Evolutionary conservation across 2,329 filamentous ascomycete species (phyloP).

Genomic region (Ceratocystis cubensis): DNA sequence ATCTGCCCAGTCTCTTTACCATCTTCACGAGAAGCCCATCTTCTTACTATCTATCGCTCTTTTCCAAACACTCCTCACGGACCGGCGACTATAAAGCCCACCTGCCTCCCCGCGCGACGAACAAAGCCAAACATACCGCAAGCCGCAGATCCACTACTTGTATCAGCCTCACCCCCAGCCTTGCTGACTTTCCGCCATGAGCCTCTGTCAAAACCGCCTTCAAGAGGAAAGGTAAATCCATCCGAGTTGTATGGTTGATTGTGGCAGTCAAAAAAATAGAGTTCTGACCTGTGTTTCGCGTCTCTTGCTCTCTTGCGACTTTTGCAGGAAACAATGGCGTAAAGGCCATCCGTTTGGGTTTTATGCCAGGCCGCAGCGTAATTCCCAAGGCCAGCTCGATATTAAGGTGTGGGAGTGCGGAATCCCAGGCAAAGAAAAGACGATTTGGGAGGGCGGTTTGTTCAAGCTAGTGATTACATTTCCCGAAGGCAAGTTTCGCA

Average conservation of each 20-base stretch:
- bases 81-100: neutral
- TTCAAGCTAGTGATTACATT: conserved; percentile 92
- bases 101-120: neutral
- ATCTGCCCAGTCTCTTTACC: neutral
- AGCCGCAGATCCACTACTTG: neutral
- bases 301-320: conserved; percentile 23
- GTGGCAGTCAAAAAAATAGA: conserved; percentile 13
- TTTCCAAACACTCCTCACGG: neutral
- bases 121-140: neutral
- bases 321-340: conserved; percentile 79
- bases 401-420: conserved; percentile 95
- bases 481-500: conserved; percentile 61
- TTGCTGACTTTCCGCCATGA: conserved; percentile 42
- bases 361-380: conserved; percentile 78
- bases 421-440: conserved; percentile 91
- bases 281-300: conserved; percentile 7
- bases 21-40: neutral
- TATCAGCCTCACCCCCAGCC: neutral
- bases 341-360: conserved; percentile 96
- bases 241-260: neutral
- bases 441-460: conserved; percentile 92
- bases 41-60: neutral
- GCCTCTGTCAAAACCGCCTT: conserved; percentile 75
- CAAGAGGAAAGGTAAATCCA: conserved; percentile 70
- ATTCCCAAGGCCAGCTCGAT: conserved; percentile 64